A percentile compares a stretch with the other conserved stretches of the same genome.
These are phyloP conservation scores for Podospora bellae-mahoneyi DNA, from an alignment of 495 filamentous ascomycete genomes.

Conservation along the genomic window DNA sequence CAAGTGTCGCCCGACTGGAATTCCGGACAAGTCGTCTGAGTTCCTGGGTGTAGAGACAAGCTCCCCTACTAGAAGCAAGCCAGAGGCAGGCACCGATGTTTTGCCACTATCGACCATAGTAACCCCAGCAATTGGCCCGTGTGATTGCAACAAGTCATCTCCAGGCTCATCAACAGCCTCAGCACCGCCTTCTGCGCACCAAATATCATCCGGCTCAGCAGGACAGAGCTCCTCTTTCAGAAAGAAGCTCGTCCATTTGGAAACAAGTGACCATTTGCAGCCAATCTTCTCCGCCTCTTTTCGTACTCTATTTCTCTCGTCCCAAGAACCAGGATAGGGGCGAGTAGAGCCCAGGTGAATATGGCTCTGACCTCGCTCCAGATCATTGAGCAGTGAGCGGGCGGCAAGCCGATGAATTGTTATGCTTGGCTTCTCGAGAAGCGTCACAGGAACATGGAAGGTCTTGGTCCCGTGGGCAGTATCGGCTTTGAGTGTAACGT, in stretches of 20 bases:
- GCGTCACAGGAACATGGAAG: neutral
- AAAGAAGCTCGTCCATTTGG: slow-evolving; percentile 25
- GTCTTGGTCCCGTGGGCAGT: neutral
- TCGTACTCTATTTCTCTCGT: slow-evolving; percentile 6
- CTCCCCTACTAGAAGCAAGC: neutral
- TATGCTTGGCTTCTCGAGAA: slow-evolving; percentile 9
- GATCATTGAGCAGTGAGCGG: slow-evolving; percentile 19
- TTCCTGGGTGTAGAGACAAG: neutral
- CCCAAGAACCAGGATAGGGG: slow-evolving; percentile 3
- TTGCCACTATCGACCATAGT: neutral
- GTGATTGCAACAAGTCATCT: slow-evolving; percentile 5
- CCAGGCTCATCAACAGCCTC: slow-evolving; percentile 1
- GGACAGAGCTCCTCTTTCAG: slow-evolving; percentile 14
- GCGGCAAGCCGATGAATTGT: slow-evolving; percentile 22
- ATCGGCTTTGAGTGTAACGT: neutral
- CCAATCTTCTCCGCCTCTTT: slow-evolving; percentile 17
- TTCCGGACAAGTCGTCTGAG: neutral
- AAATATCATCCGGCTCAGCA: neutral
- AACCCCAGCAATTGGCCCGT: neutral
- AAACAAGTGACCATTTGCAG: slow-evolving; percentile 22
- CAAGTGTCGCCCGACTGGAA: neutral
- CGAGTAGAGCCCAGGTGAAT: slow-evolving; percentile 10
- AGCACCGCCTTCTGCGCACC: neutral
- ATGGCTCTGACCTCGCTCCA: slow-evolving; percentile 18
- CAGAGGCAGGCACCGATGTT: neutral